Evolutionary conservation across 805 yeast genomes (phyloP), one percentile per base, ranked within the genome.

Genomic region (Wickerhamiella azymoides): DNA sequence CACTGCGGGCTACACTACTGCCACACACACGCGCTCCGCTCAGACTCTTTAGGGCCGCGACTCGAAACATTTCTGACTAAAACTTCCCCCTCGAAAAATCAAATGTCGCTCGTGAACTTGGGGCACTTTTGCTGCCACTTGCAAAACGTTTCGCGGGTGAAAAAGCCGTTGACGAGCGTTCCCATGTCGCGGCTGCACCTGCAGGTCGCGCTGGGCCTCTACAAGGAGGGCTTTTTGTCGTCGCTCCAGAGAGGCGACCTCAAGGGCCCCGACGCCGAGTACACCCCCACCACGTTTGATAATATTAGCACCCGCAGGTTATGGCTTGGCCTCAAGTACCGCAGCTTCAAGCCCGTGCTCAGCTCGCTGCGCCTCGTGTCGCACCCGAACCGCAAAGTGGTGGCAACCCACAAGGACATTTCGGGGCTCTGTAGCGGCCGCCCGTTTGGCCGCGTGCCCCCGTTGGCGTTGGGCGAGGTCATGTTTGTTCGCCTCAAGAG

Each of bases 261-360:
- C 1, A 60, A 72, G 9, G 95, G 96, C 1, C 97, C 98, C 11
- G 97, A 92, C 61, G 49, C 50, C 25, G 58, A 52, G 26, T 60
- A 67, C 39, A 67, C 67, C 1, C 80, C 88, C 0, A 77, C 76
- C 3, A 86, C 97, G 0, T 86, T 81, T 28, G 94, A 84, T 59
- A 88, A 89, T 59, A 76, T 92, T 26, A 64, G 94, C 16, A 73
- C 88, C 1, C 77, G 97, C 58, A 73, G 94, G 54, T 71, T 92
- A 43, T 92, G 98, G 98, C 62, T 92, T 17, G 93, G 88, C 2
- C 68, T 92, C 61, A 92, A 92, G 62, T 92, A 92, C 62, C 76
- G 89, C 58, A 76, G 84, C 52, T 76, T 80, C 57, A 68, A 71
- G 53, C 80, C 96, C 0, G 94, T 92, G 14, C 69, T 92, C 51